These are phyloP conservation scores for Jasminum sambac DNA, from an alignment of 257 asterid species.

Conservation along the genomic window DNA sequence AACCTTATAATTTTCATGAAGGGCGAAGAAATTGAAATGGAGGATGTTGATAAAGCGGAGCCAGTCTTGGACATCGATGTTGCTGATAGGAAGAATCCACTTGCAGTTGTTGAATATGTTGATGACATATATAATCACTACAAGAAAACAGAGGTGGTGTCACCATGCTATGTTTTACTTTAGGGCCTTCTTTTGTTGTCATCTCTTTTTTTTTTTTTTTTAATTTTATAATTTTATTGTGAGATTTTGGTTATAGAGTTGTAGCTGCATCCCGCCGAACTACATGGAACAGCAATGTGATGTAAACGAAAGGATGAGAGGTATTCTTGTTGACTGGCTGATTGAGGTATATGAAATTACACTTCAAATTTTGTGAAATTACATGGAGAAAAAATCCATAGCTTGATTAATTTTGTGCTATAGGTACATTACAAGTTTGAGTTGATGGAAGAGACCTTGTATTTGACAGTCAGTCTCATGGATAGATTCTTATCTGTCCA, in stretches of 20 bases:
- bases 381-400: neutral
- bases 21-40: slow-evolving; percentile 44
- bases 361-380: slow-evolving; percentile 2
- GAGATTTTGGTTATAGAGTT: slow-evolving; percentile 24
- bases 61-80: slow-evolving; percentile 38
- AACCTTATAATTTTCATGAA: slow-evolving; percentile 2
- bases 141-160: slow-evolving; percentile 37
- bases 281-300: slow-evolving; percentile 42
- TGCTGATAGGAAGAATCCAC: slow-evolving; percentile 33
- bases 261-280: slow-evolving; percentile 31
- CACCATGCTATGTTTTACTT: neutral
- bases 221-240: too few species aligned
- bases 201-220: neutral
- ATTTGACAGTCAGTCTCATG: slow-evolving; percentile 46
- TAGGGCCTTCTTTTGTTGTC: neutral
- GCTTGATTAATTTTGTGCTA: neutral
- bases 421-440: slow-evolving; percentile 58
- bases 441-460: slow-evolving; percentile 52
- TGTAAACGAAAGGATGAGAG: slow-evolving; percentile 48
- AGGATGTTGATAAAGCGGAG: slow-evolving; percentile 25
- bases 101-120: slow-evolving; percentile 41
- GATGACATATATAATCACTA: slow-evolving; percentile 36
- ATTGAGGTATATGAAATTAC: slow-evolving; percentile 37
- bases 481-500: slow-evolving; percentile 44
- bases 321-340: slow-evolving; percentile 52